Evolutionary conservation across 208 protist species (phyloP).

Genomic region (Zelonia costaricensis): DNA sequence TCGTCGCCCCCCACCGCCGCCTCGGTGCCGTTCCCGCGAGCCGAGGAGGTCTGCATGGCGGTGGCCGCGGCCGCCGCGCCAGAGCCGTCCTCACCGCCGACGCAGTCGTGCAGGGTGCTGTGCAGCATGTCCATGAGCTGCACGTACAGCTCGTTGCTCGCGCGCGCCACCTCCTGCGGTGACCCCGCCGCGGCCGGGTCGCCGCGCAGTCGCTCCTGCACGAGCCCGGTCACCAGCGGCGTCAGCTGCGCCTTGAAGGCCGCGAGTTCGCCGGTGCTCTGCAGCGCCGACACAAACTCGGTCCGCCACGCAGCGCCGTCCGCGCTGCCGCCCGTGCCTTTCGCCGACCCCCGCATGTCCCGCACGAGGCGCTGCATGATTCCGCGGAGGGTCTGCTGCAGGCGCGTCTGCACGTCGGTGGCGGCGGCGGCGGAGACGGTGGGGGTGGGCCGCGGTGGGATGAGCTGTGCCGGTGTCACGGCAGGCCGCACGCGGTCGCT

Average conservation of each 20-base stretch:
- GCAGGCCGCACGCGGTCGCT: slow-evolving; percentile 72
- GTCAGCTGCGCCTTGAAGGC: slow-evolving; percentile 78
- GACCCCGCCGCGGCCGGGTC: slow-evolving; percentile 6
- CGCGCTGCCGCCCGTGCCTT: background rate
- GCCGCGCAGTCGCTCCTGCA: slow-evolving; percentile 59
- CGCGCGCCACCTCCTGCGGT: slow-evolving; percentile 36
- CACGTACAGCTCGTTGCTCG: slow-evolving; percentile 91
- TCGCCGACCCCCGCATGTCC: slow-evolving; percentile 19
- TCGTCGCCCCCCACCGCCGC: background rate
- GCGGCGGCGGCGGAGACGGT: slow-evolving; percentile 20
- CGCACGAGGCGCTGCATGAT: slow-evolving; percentile 31
- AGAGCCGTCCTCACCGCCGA: slow-evolving; percentile 1
- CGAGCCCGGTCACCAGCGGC: slow-evolving; percentile 64
- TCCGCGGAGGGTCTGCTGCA: slow-evolving; percentile 28
- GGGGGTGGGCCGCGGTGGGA: slow-evolving; percentile 42
- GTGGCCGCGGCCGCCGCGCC: background rate
- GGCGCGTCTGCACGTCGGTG: slow-evolving; percentile 26
- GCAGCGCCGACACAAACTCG: slow-evolving; percentile 59
- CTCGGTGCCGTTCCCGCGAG: too few species aligned
- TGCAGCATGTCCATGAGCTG: slow-evolving; percentile 88
- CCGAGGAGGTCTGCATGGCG: background rate
- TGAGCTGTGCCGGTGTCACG: slow-evolving; percentile 70
- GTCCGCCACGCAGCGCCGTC: slow-evolving; percentile 31
- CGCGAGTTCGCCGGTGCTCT: slow-evolving; percentile 68
- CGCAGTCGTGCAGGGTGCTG: slow-evolving; percentile 36